phyloP scores from a whole-genome alignment of 768 basidiomycete genomes.

The Mycena olivaceomarginata region DNA sequence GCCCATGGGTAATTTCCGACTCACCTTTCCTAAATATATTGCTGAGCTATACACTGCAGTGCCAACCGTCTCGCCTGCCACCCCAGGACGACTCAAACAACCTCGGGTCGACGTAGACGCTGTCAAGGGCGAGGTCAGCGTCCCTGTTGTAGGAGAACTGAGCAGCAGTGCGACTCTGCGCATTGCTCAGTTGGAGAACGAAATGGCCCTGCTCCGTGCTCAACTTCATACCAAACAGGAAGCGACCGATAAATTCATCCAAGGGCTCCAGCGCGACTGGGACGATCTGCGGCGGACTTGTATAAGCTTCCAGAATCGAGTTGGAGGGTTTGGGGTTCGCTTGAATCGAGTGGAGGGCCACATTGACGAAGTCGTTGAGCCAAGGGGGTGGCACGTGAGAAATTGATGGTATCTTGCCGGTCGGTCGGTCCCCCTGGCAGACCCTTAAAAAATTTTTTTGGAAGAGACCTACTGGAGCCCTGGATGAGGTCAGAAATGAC shows the following conservation, averaged over 20 bases:
- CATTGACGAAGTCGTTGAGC: background rate
- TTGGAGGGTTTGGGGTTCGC: background rate
- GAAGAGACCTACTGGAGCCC: too few relatives aligned
- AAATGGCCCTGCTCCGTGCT: background rate
- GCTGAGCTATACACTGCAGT: too few relatives aligned
- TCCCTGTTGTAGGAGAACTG: too few relatives aligned
- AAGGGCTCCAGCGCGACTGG: background rate
- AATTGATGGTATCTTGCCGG: too few relatives aligned
- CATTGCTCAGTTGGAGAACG: slow-evolving; percentile 9
- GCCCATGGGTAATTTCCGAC: background rate
- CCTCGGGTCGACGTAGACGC: too few relatives aligned
- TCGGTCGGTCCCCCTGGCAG: too few relatives aligned
- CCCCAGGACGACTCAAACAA: too few relatives aligned
- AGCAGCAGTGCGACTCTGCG: background rate
- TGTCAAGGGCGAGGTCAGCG: too few relatives aligned
- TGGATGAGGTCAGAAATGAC: too few relatives aligned
- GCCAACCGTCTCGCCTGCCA: too few relatives aligned
- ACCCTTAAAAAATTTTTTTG: too few relatives aligned
- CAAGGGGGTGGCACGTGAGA: too few relatives aligned
- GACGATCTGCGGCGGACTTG: background rate
- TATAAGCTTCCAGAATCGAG: background rate
- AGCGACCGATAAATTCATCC: background rate
- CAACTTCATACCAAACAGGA: background rate
- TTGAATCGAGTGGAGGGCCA: background rate
- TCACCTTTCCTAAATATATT: background rate